Percentiles rank a stretch among this genome's conserved stretches.
Evolutionary conservation across 768 basidiomycete species (phyloP).

Genomic region (Boletus patriciae): DNA sequence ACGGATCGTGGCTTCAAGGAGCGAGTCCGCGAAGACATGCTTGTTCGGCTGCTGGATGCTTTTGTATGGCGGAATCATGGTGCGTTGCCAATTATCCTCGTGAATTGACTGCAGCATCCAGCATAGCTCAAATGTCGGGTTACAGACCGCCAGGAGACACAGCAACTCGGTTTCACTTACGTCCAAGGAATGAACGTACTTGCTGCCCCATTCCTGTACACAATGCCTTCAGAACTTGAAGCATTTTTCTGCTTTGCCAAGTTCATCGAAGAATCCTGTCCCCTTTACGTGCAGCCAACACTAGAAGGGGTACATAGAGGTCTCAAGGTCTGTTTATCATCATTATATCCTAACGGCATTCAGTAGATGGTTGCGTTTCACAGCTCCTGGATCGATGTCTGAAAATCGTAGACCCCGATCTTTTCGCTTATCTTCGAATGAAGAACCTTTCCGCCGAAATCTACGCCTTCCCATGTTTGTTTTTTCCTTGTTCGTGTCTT

Average conservation of each 20-base stretch:
- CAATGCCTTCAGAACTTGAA: constrained; percentile 97
- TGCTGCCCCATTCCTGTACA: constrained; percentile 96
- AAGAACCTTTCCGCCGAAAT: constrained; percentile 95
- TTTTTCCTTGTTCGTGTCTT: background rate
- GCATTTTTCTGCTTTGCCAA: constrained; percentile 96
- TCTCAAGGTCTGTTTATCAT: constrained; percentile 62
- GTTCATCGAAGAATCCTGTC: constrained; percentile 94
- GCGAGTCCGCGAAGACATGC: constrained; percentile 94
- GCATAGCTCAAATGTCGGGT: background rate
- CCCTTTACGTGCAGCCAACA: constrained; percentile 95
- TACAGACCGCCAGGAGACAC: constrained; percentile 71
- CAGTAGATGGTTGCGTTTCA: background rate
- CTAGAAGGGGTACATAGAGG: constrained; percentile 95
- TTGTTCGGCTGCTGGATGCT: constrained; percentile 93
- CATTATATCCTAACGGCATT: background rate
- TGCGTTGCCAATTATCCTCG: constrained; percentile 30
- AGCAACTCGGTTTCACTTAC: constrained; percentile 89
- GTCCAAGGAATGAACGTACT: constrained; percentile 99
- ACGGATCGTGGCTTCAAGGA: constrained; percentile 98
- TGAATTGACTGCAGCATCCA: background rate
- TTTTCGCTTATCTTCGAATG: constrained; percentile 76
- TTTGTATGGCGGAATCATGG: constrained; percentile 97
- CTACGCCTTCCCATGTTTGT: constrained; percentile 95
- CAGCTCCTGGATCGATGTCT: constrained; percentile 93
- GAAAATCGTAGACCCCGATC: constrained; percentile 85